Base-by-base conservation (phyloP, 192 early-diverging fungal genomes). In the Chytriomyces sp. region DNA sequence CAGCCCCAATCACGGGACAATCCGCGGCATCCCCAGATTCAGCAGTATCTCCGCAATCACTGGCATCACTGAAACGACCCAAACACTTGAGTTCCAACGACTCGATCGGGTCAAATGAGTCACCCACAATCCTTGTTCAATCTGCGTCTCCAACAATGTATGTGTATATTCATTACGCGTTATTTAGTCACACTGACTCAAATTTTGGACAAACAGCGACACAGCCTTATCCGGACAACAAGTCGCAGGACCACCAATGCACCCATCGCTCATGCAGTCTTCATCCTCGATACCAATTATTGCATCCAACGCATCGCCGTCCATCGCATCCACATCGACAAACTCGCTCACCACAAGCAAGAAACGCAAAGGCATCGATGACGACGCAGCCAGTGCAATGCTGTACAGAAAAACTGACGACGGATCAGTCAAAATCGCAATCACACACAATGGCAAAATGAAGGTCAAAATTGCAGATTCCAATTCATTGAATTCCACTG, bases 401-500 rank as follows among this genome's bases (percentile, higher is more conserved):
- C 8, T 73, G 13, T 75, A 75, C 64, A 9, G 78, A 20, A 79
- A 65, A 43, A 79, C 78, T 5, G 78, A 79, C 45, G 71, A 79
- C 63, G 78, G 71, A 13, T 24, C 6, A 10, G 78, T 79, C 50
- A 79, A 79, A 67, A 79, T 79, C 28, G 71, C 50, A 18, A 59
- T 79, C 44, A 62, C 70, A 5, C 63, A 72, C 5, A 79, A 73
- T 50, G 78, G 78, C 20, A 79, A 79, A 50, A 64, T 79, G 64
- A 79, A 79, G 65, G 70, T 79, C 63, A 79, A 79, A 53, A 79
- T 79, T 23, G 53, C 69, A 10, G 72, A 75, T 16, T 35, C 20
- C 0, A 35, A 35, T 35, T 35, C 28, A 35, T 35, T 35, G 28
- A 35, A 35, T 35, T 35, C 28, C 28, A 35, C 28, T 35, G 28